Conservation (phyloP, 257 asterid genomes). For the Plantago elongata region DNA sequence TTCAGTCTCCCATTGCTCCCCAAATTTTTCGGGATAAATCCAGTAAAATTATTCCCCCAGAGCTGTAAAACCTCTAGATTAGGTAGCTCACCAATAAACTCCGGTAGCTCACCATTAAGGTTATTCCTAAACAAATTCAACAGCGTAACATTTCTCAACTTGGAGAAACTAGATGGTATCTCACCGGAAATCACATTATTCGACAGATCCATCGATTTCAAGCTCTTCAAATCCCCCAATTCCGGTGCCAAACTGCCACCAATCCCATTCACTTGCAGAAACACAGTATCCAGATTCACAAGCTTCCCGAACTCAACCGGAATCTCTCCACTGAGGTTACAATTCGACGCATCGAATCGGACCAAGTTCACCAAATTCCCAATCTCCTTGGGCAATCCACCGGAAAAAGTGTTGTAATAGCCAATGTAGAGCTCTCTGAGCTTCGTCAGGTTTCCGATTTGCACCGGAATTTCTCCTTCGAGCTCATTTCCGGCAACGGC, state of each 20-base stretch:
- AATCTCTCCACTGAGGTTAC: slow-evolving; percentile 72
- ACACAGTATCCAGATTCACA: slow-evolving; percentile 20
- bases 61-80: slow-evolving; percentile 72
- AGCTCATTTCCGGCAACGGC: slow-evolving; percentile 81
- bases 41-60: slow-evolving; percentile 94
- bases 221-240: neutral
- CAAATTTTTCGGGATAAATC: slow-evolving; percentile 61
- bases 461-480: slow-evolving; percentile 56
- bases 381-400: slow-evolving; percentile 75
- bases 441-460: slow-evolving; percentile 51
- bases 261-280: slow-evolving; percentile 18
- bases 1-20: slow-evolving; percentile 67
- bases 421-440: slow-evolving; percentile 77
- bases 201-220: slow-evolving; percentile 1
- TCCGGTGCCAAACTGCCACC: slow-evolving; percentile 33
- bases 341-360: slow-evolving; percentile 74
- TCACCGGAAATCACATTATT: neutral
- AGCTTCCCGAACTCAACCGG: slow-evolving; percentile 68
- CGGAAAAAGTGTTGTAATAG: slow-evolving; percentile 61
- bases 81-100: slow-evolving; percentile 68
- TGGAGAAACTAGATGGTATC: neutral
- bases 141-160: neutral
- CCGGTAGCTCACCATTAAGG: slow-evolving; percentile 84
- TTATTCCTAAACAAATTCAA: slow-evolving; percentile 49
- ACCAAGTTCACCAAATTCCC: slow-evolving; percentile 57